Conservation (phyloP, 176 grass and related monocot species). For the Musa troglodytarum region DNA sequence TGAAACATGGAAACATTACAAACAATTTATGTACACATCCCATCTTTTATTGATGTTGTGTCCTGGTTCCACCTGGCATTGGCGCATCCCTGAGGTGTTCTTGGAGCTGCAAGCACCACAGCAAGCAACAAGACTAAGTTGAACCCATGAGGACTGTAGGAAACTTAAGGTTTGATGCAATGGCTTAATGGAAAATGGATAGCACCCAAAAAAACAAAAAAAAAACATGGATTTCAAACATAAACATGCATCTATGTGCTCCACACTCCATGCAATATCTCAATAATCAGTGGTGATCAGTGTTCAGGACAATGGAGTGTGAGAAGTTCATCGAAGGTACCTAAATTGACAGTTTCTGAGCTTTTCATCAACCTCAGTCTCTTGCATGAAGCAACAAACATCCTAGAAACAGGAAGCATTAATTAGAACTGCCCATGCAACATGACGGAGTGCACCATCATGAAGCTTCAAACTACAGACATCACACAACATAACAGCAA, state of each 20-base stretch:
- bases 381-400: constrained; percentile 11
- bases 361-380: constrained; percentile 2
- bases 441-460: neutral
- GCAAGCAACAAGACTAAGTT: neutral
- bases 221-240: neutral
- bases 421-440: neutral
- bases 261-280: no score
- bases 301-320: neutral
- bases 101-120: neutral
- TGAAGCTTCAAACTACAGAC: neutral
- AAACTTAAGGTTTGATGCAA: no score
- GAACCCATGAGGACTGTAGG: neutral
- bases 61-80: neutral
- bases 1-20: neutral
- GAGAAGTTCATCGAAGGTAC: neutral
- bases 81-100: neutral
- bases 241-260: neutral
- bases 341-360: constrained; percentile 3
- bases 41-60: neutral
- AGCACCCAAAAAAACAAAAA: neutral
- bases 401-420: neutral
- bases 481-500: no score
- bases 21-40: neutral
- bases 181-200: no score
- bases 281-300: no score